Percentiles rank a stretch among this genome's conserved stretches.
Evolutionary conservation across 345 rosid genomes (phyloP).

Genomic region (Eucalyptus regnans): DNA sequence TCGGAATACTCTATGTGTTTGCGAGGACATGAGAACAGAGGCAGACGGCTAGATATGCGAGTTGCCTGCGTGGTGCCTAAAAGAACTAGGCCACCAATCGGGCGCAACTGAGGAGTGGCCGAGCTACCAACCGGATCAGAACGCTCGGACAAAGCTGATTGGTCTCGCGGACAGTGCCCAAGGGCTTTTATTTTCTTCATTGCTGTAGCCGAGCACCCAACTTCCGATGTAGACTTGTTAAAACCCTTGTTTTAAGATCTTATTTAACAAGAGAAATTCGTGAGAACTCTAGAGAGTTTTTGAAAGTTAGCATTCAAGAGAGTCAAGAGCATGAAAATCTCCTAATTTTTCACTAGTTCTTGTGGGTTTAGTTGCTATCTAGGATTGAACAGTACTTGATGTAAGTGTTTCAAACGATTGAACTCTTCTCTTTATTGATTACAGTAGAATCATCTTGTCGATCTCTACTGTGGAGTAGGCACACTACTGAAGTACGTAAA

Average conservation of each 20-base stretch:
- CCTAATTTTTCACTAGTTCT: background rate
- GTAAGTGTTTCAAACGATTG: background rate
- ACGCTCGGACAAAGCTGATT: background rate
- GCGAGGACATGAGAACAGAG: background rate
- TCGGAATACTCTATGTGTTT: background rate
- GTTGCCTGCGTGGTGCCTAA: background rate
- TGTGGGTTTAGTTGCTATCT: background rate
- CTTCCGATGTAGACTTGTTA: background rate
- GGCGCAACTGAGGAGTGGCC: background rate
- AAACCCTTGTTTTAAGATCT: background rate
- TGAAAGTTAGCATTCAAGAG: background rate
- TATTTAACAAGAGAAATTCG: background rate
- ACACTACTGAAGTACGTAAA: accelerated
- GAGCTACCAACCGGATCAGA: background rate
- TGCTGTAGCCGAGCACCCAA: background rate
- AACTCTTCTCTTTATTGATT: background rate
- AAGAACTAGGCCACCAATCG: background rate
- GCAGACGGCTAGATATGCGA: background rate
- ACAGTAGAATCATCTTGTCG: background rate
- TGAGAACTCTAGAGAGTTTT: background rate
- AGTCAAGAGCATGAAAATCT: background rate
- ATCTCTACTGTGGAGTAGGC: background rate
- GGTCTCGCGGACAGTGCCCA: background rate
- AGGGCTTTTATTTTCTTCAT: background rate
- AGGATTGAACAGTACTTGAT: background rate